A percentile compares a stretch with the other conserved stretches of the same genome.
Conservation (phyloP, 2,329 filamentous ascomycete genomes). For the Cladosporium sp. region DNA sequence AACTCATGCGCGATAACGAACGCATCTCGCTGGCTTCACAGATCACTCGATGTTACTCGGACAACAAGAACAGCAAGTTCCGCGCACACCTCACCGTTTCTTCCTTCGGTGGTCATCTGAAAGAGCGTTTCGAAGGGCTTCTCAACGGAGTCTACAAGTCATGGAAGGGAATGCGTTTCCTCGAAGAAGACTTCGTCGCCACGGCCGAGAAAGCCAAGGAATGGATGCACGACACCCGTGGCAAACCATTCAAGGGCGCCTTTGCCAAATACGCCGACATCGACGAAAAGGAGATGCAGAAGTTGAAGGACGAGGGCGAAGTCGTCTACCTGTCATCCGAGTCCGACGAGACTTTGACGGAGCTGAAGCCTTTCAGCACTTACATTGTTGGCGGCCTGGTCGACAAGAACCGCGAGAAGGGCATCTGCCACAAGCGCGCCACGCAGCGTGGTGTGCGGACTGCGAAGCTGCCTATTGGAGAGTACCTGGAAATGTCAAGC, state of each 20-base stretch:
- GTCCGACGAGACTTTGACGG: conserved; percentile 75
- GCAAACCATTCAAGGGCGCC: conserved; percentile 23
- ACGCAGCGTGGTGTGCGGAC: conserved; percentile 72
- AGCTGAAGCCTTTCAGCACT: conserved; percentile 78
- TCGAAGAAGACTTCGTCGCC: conserved; percentile 67
- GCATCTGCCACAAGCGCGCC: conserved; percentile 81
- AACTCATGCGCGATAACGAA: conserved; percentile 83
- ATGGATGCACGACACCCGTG: conserved; percentile 55
- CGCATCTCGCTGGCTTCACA: conserved; percentile 76
- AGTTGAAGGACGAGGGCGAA: conserved; percentile 40
- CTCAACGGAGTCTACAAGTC: conserved; percentile 65
- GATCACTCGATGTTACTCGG: conserved; percentile 81
- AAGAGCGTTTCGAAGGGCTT: conserved; percentile 72
- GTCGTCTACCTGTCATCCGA: conserved; percentile 90
- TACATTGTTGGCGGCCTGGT: conserved; percentile 94
- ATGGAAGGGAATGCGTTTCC: conserved; percentile 75
- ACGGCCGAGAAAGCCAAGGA: conserved; percentile 62
- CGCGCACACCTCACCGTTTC: conserved; percentile 70
- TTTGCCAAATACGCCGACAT: conserved; percentile 22
- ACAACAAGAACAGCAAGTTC: conserved; percentile 67
- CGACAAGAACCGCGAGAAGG: conserved; percentile 94
- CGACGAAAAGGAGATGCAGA: conserved; percentile 14
- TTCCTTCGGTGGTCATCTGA: conserved; percentile 70
- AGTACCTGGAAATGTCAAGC: conserved; percentile 87
- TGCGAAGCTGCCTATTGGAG: conserved; percentile 87